Evolutionary conservation across 768 basidiomycete genomes (phyloP), one percentile per base, ranked within the genome.

Genomic region (Hypholoma fasciculare): DNA sequence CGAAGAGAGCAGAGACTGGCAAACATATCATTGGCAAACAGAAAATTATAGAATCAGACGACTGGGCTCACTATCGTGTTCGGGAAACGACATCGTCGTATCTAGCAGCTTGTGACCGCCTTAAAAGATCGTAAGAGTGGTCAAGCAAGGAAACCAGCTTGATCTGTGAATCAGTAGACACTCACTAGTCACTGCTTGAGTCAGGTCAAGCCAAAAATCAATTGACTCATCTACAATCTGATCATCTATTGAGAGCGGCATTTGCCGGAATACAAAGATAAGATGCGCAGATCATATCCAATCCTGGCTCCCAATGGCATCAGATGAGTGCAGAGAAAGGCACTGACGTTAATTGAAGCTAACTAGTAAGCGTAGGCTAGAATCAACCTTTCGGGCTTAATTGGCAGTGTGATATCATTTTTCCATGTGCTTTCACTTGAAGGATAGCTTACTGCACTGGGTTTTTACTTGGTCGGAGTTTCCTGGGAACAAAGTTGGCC

Each of bases 1-100:
- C 86, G 73, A 96, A 96, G 16, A 77, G 76, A 16, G 85, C 78
- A 55, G 89, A 83, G 66, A 94, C 92, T 94, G 59, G 3, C 37
- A 16, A 61, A 40, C 58, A 59, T 34, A 12, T 61, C 20, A 30
- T 26, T 49, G 23, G 27, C 14, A 8, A 13, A 27, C 7, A 49
- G 20, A 49, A 49, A 49, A 12, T 34, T 49, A 49, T 53, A 30
- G 55, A 53, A 52, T 46, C 27, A 42, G 1, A 23, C n/a, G 52
- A n/a, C 54, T n/a, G 26, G 44, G 77, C 88, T 62, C 57, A 92
- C 90, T 84, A 67, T 91, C 87, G 75, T 92, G 90, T 27, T 81
- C 75, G 19, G 85, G 78, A 65, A 90, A 88, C 47, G 87, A 74
- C 88, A 90, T 90, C 46, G 55, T 42, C n/a, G 37, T 49, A 36